Evolutionary conservation across 2,329 filamentous ascomycete genomes (phyloP), one percentile per base, ranked within the genome.

Genomic region (Thielaviopsis euricoi): DNA sequence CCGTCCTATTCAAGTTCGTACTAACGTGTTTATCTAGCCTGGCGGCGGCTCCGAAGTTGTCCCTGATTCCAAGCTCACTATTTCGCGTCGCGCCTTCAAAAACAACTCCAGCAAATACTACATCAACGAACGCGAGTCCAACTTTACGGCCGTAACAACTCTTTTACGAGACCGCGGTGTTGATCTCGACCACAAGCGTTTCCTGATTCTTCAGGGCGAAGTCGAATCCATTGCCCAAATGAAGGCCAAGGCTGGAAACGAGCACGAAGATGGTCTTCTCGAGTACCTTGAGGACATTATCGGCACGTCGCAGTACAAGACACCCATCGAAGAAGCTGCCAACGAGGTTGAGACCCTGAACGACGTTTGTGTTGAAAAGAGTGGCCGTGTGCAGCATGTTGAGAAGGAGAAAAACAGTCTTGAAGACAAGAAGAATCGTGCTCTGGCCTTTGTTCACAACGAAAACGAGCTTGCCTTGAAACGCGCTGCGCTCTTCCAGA

Each of bases 81-180:
- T 98, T 63, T 96, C 93, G 7, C 83, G 93, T 66, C 86, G 85
- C 67, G 93, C 90, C 0, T 98, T 98, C 80, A 93, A 89, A 70
- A 98, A 97, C 73, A 98, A 97, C 71, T 85, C 87, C 10, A 97
- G 91, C 80, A 95, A 93, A 70, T 98, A 98, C 72, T 97, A 95
- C 72, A 94, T 98, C 74, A 89, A 98, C 67, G 82, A 80, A 62
- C 87, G 86, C 65, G 83, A 86, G 61, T 95, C 91, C 37, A 95
- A 87, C 66, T 98, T 96, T 68, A 97, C 90, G 0, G 80, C 83
- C 0, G 93, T 98, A 26, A 96, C 90, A 0, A 88, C 85, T 0
- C 75, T 98, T 15, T 79, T 98, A 9, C 86, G 86, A 59, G 89
- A 89, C 22, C 83, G 87, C 23, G 94, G 93, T 1, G 87, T 98